Base-by-base conservation (phyloP, 768 basidiomycete genomes). In the Hemileccinum impolitum region DNA sequence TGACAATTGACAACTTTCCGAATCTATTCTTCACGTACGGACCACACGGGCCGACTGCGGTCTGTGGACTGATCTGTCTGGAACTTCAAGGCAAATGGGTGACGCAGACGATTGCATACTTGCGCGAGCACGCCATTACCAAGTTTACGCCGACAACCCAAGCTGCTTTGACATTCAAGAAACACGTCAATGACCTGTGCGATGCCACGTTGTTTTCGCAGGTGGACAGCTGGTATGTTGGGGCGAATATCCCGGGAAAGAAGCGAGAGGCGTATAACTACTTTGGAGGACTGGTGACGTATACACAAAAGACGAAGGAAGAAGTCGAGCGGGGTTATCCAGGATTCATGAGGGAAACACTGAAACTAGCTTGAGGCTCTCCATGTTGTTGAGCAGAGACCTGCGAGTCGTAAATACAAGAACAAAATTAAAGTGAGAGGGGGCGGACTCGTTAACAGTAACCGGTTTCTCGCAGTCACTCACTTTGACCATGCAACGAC, bases 401-500 rank as follows among this genome's bases (percentile, higher is more conserved):
- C 23, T 23, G 23, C 6, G 23, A 23, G 23, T 23, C 6, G 23
- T 23, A 23, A 3, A 23, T 23, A 6, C 23, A 23, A 23, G 6
- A 23, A 23, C 6, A 6, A 23, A 23, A 23, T 23, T 6, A 23
- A 23, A 23, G 23, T 23, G 23, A 23, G 23, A 23, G 23, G 23
- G n/a, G n/a, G n/a, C n/a, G n/a, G n/a, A n/a, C n/a, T n/a, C n/a
- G n/a, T n/a, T n/a, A n/a, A n/a, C n/a, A n/a, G 23, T 23, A 23
- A 23, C 23, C 23, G 23, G 18, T 11, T 37, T 37, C 17, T 19
- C 36, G 19, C 36, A 17, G n/a, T 6, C 15, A 1, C 34, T n/a
- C 14, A 14, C n/a, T 17, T 54, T 32, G 17, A 48, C 51, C 48
- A 80, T 87, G 79, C 75, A 88, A 57, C 82, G 84, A 52, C 72